Evolutionary conservation across 2,329 filamentous ascomycete genomes (phyloP).

Genomic region (Aspergillus eucalypticola): DNA sequence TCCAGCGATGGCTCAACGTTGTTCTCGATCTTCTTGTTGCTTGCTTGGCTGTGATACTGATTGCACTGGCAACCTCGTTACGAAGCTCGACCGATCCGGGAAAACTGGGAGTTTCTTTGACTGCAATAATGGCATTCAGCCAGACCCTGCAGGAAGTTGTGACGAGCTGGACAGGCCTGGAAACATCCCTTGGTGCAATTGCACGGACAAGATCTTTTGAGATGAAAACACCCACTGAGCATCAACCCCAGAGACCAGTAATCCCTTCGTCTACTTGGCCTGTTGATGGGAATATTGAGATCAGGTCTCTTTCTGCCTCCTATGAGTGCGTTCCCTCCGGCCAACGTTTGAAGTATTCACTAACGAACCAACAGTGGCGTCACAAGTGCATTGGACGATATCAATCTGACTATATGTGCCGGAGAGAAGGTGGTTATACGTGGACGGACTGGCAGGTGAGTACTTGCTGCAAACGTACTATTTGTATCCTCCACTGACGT

Average conservation of each 20-base stretch:
- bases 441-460: conserved; percentile 1
- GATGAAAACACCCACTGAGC: not conserved
- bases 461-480: too few relatives aligned
- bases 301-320: not conserved
- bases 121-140: not conserved
- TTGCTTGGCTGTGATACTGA: not conserved
- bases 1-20: conserved; percentile 7
- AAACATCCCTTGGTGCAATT: conserved; percentile 1
- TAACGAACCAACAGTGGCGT: not conserved
- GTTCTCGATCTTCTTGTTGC: not conserved
- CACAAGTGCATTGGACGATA: not conserved
- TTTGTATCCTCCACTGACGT: not conserved
- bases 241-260: not conserved
- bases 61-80: not conserved
- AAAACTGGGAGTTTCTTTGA: not conserved
- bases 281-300: not conserved
- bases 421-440: not conserved
- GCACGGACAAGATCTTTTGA: not conserved
- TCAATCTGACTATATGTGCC: not conserved
- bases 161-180: not conserved
- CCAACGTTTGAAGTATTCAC: not conserved
- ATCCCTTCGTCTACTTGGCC: not conserved
- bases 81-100: not conserved
- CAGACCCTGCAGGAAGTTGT: not conserved
- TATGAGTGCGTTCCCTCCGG: not conserved